phyloP scores from a whole-genome alignment of 768 basidiomycete genomes.

The Leccinum imitatum region DNA sequence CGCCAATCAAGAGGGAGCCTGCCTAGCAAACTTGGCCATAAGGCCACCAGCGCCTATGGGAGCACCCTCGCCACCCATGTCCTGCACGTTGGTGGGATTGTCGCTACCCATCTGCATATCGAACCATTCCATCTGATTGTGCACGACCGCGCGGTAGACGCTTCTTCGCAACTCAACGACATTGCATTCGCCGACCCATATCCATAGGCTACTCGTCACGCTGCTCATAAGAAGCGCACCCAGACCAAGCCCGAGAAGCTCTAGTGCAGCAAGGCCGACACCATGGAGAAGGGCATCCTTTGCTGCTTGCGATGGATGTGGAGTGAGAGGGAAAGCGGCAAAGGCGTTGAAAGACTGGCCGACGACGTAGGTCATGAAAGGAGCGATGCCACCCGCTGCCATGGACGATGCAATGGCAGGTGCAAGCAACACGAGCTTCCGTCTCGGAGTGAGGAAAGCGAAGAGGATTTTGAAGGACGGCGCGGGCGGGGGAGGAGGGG shows the following conservation, averaged over 20 bases:
- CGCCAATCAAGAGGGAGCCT: too few relatives aligned
- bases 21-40: too few relatives aligned
- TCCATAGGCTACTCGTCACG: slow-evolving; percentile 79
- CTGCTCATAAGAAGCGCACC: slow-evolving; percentile 72
- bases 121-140: slow-evolving; percentile 87
- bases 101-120: slow-evolving; percentile 72
- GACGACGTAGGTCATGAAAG: slow-evolving; percentile 83
- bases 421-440: slow-evolving; percentile 53
- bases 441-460: slow-evolving; percentile 24
- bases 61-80: slow-evolving; percentile 40
- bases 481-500: too few relatives aligned
- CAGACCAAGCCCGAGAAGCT: slow-evolving; percentile 64
- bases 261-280: slow-evolving; percentile 59
- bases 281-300: slow-evolving; percentile 55
- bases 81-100: slow-evolving; percentile 39
- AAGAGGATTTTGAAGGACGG: too few relatives aligned
- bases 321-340: slow-evolving; percentile 50
- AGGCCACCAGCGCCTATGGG: slow-evolving; percentile 6
- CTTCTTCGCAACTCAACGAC: slow-evolving; percentile 61
- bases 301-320: slow-evolving; percentile 37
- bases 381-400: slow-evolving; percentile 67
- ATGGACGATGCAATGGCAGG: slow-evolving; percentile 66
- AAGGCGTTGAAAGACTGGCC: slow-evolving; percentile 78
- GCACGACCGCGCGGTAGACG: slow-evolving; percentile 67
- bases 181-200: slow-evolving; percentile 70